Conservation (phyloP, 179 eudicot genomes). For the Nepenthes alata region DNA sequence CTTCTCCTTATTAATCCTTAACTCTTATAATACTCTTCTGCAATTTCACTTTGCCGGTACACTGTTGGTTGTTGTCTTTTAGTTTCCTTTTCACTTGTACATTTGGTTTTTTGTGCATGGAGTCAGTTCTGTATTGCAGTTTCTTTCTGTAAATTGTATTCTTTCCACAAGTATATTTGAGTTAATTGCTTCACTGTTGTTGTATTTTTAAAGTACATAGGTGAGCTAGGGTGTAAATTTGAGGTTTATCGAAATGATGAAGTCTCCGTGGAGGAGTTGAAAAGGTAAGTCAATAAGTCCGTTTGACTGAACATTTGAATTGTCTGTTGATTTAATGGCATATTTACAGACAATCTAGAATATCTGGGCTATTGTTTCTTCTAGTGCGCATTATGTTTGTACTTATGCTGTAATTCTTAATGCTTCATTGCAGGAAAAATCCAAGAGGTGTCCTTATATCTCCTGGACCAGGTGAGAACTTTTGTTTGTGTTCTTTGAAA, state of each 20-base stretch:
- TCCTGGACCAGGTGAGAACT: constrained; percentile 85
- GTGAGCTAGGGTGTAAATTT: constrained; percentile 73
- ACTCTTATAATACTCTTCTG: background rate
- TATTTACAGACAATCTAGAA: background rate
- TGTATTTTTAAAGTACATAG: constrained; percentile 58
- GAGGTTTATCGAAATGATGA: constrained; percentile 93
- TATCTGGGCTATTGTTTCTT: background rate
- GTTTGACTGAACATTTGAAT: background rate
- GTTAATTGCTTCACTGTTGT: constrained; percentile 2
- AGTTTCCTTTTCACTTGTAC: background rate
- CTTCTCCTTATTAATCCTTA: no score
- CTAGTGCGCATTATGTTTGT: background rate
- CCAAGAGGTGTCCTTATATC: constrained; percentile 93
- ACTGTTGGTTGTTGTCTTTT: background rate
- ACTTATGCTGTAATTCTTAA: constrained; percentile 9
- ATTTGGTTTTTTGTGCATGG: background rate
- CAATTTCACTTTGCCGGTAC: background rate
- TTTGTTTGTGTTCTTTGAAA: constrained; percentile 7
- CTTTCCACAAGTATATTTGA: background rate
- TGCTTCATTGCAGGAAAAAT: constrained; percentile 45
- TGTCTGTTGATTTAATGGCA: constrained; percentile 3
- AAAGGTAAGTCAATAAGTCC: constrained; percentile 31
- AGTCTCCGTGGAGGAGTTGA: constrained; percentile 78
- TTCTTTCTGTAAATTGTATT: no score
- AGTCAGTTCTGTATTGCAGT: background rate